Evolutionary conservation across 306 rosid genomes (phyloP).

Genomic region (Acacia melanoxylon): DNA sequence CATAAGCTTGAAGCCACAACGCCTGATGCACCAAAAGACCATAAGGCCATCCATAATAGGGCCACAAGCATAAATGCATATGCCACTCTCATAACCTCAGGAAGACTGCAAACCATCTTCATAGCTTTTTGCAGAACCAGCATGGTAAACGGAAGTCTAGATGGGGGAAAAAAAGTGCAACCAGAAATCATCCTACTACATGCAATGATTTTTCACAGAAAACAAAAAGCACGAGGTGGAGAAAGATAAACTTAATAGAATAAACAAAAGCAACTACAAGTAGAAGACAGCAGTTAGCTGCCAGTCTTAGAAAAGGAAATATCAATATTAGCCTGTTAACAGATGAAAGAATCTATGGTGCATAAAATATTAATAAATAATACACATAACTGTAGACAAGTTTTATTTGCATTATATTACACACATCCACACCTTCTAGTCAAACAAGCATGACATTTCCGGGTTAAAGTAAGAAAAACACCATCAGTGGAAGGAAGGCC

Average conservation of each 20-base stretch:
- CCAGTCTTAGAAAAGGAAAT: not conserved
- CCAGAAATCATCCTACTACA: slow-evolving; percentile 15
- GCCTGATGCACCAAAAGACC: slow-evolving; percentile 99
- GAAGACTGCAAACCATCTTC: slow-evolving; percentile 91
- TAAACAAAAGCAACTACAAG: not conserved
- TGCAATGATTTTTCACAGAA: slow-evolving; percentile 13
- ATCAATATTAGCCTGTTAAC: not conserved
- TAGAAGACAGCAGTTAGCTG: not conserved
- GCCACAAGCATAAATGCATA: slow-evolving; percentile 78
- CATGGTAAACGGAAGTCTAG: slow-evolving; percentile 95
- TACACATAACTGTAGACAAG: not conserved
- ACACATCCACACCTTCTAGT: not conserved
- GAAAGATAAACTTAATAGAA: not conserved
- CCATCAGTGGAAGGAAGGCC: slow-evolving; percentile 21
- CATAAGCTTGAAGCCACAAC: slow-evolving; percentile 92
- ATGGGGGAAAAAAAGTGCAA: slow-evolving; percentile 29
- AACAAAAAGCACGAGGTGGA: not conserved
- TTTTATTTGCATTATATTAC: slow-evolving; percentile 11
- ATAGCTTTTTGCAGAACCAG: slow-evolving; percentile 87
- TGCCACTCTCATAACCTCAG: slow-evolving; percentile 77
- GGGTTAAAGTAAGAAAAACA: not conserved
- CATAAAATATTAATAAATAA: not conserved
- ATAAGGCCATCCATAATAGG: slow-evolving; percentile 84
- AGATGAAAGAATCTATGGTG: not conserved
- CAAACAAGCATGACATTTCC: not conserved